phyloP scores from a whole-genome alignment of 176 grass and related monocot genomes.

The Eragrostis curvula region DNA sequence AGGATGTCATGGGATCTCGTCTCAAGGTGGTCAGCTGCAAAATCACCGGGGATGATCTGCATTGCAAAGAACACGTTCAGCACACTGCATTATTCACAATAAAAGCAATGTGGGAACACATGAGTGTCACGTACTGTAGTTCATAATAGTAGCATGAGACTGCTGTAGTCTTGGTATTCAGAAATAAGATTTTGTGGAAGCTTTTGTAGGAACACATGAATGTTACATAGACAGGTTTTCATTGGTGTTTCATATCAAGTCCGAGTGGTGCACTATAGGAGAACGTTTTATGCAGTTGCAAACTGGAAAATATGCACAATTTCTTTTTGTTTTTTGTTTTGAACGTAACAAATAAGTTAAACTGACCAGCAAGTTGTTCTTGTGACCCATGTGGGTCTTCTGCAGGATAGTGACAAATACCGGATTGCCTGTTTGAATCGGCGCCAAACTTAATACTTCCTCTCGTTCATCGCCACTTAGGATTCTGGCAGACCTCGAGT shows the following conservation, averaged over 20 bases:
- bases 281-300: background rate
- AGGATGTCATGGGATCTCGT: conserved; percentile 21
- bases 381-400: conserved; percentile 10
- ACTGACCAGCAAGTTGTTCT: conserved; percentile 48
- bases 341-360: background rate
- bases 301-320: background rate
- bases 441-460: conserved; percentile 33
- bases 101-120: background rate
- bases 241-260: background rate
- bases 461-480: conserved; percentile 23
- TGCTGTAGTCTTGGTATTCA: background rate
- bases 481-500: conserved; percentile 28
- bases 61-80: background rate
- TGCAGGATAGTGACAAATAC: conserved; percentile 37
- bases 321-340: background rate
- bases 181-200: no score
- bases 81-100: background rate
- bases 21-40: conserved; percentile 47
- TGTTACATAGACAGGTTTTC: no score
- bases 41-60: conserved; percentile 42
- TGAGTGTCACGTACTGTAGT: no score
- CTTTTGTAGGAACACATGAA: no score
- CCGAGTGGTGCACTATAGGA: background rate
- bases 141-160: no score
- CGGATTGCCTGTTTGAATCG: conserved; percentile 46